Evolutionary conservation across 2,329 filamentous ascomycete species (phyloP).

Genomic region (Leptographium lundbergii): DNA sequence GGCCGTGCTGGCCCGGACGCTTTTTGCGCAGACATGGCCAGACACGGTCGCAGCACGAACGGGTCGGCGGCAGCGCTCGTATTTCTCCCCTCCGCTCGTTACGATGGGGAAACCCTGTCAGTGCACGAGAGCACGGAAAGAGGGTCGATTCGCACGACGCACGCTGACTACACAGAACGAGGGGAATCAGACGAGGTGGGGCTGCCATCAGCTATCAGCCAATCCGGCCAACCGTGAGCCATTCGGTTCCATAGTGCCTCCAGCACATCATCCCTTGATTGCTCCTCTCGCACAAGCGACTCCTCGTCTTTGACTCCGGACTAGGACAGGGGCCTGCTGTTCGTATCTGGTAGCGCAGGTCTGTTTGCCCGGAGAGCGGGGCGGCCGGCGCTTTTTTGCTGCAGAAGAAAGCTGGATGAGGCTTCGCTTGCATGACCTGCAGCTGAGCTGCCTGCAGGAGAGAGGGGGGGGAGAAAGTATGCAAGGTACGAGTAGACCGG

Average conservation of each 20-base stretch:
- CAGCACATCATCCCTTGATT: neutral
- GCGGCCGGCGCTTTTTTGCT: neutral
- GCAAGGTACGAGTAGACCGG: neutral
- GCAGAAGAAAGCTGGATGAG: neutral
- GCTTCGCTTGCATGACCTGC: neutral
- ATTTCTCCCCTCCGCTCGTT: too few relatives aligned
- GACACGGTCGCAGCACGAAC: too few relatives aligned
- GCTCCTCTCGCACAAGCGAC: neutral
- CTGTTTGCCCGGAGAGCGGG: neutral
- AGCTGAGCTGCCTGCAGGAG: neutral
- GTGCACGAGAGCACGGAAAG: too few relatives aligned
- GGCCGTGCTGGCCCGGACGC: neutral
- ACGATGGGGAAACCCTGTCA: too few relatives aligned
- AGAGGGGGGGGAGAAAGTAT: neutral
- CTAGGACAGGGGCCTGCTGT: neutral
- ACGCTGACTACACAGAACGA: neutral
- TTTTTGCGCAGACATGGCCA: too few relatives aligned
- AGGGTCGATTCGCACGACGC: too few relatives aligned
- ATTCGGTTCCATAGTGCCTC: neutral
- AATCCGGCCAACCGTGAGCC: neutral
- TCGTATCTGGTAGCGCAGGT: neutral
- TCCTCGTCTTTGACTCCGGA: neutral
- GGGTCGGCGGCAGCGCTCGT: too few relatives aligned
- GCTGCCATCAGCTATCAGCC: neutral
- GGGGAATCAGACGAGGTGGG: neutral